Evolutionary conservation across 495 filamentous ascomycete species (phyloP), one percentile per base, ranked within the genome.

Genomic region (Neurospora sp.): DNA sequence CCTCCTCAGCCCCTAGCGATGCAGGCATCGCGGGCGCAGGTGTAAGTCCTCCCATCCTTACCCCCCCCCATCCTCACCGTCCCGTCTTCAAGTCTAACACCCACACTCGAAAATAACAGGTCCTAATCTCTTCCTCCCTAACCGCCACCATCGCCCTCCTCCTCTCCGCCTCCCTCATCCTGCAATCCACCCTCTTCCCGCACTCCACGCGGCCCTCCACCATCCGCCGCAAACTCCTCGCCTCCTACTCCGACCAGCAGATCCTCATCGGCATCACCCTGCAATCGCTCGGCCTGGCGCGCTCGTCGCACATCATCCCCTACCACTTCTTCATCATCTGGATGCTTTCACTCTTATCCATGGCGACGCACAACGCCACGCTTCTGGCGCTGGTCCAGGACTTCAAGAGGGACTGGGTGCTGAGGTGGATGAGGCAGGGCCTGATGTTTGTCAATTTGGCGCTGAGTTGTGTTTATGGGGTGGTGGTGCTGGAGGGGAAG

Each of bases 311-410:
- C n/a, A 82, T 90, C 74, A 79, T 86, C 10, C 83, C 86, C 0
- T 90, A 90, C 79, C 88, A 90, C 78, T 88, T 89, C 80, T 89
- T 90, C 79, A 81, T 89, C 69, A 82, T 90, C 70, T 90, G 88
- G 87, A 87, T 89, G 82, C 81, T 90, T 4, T 85, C 85, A 0
- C 73, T 88, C 31, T 80, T 90, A 17, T 87, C 86, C 12, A 90
- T 86, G 76, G 85, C 86, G 17, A 87, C 87, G 12, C 87, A 89
- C 77, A 85, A 87, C 69, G 83, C 85, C 22, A 86, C 86, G 0
- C 81, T 90, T 4, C 79, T 90, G 8, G 84, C 86, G 1, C 81
- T 90, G 44, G 85, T 88, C 1, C 83, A 85, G 70, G 88, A 90
- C 75, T 89, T 89, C 81, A 86, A 85, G 74, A 78, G 88, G 53